Percentiles rank a stretch among this genome's conserved stretches.
Evolutionary conservation across 1,139 yeast species (phyloP).

Genomic region (Nadsonia starkeyi-henricii): DNA sequence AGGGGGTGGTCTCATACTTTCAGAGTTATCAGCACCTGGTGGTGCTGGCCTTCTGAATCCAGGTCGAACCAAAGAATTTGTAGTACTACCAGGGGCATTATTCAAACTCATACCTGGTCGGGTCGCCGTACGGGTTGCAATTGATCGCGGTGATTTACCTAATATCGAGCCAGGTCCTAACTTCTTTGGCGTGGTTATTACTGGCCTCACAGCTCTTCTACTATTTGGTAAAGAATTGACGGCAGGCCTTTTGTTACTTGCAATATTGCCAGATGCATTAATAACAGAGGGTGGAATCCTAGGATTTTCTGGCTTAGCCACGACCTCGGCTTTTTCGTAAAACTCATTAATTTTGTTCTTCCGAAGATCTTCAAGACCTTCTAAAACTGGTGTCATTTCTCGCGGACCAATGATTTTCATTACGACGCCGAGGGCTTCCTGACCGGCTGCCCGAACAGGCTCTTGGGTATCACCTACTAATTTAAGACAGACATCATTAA

Average conservation of each 20-base stretch:
- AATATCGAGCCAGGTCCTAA: not conserved
- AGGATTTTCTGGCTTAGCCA: conserved; percentile 23
- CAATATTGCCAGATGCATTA: not conserved
- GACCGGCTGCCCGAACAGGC: conserved; percentile 67
- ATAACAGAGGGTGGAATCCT: conserved; percentile 10
- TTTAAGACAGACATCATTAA: conserved; percentile 43
- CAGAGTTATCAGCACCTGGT: not conserved
- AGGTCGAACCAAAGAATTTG: not conserved
- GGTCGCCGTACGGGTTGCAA: not conserved
- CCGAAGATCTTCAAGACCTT: conserved; percentile 56
- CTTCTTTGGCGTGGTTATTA: not conserved
- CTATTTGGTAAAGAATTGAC: not conserved
- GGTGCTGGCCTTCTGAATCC: not conserved
- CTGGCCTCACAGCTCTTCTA: not conserved
- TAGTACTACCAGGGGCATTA: not conserved
- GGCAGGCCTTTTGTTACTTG: not conserved
- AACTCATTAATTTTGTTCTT: conserved; percentile 52
- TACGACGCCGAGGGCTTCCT: conserved; percentile 66
- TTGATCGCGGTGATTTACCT: not conserved
- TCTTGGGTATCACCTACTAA: conserved; percentile 72
- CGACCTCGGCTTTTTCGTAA: conserved; percentile 43
- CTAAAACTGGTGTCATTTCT: conserved; percentile 45
- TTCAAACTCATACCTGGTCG: not conserved
- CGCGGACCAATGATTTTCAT: conserved; percentile 74
- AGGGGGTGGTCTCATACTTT: not conserved